These are phyloP conservation scores for Leucosporidium creatinivorum DNA, from an alignment of 768 basidiomycete species.

Conservation along the genomic window DNA sequence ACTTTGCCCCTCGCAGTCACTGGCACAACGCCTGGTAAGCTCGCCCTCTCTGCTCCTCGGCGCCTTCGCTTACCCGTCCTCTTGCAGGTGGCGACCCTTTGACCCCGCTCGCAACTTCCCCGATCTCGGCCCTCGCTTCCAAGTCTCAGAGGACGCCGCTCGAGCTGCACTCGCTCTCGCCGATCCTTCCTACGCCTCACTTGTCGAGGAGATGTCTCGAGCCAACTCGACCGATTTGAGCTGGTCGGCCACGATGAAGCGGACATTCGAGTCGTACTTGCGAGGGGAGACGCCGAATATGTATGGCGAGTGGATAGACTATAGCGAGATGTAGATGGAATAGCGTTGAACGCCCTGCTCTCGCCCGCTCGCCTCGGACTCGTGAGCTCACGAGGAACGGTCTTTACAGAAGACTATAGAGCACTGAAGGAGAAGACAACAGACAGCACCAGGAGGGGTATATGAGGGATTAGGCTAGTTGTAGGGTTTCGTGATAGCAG, in stretches of 20 bases:
- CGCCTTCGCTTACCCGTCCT: no score
- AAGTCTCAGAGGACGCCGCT: conserved; percentile 62
- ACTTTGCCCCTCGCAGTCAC: conserved; percentile 45
- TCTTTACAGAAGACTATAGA: not conserved
- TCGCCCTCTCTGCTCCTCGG: not conserved
- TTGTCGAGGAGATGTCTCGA: not conserved
- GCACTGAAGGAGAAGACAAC: not conserved
- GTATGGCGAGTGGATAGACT: conserved; percentile 40
- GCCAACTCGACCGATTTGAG: conserved; percentile 52
- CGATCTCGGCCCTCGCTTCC: conserved; percentile 75
- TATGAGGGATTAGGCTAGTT: not conserved
- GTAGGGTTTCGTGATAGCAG: not conserved
- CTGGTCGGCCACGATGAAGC: conserved; percentile 90
- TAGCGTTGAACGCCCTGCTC: no score
- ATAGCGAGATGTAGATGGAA: not conserved
- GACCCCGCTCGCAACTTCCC: conserved; percentile 92
- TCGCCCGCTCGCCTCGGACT: not conserved
- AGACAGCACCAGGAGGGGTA: not conserved
- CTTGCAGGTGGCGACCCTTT: conserved; percentile 84
- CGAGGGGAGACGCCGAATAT: conserved; percentile 87
- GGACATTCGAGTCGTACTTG: conserved; percentile 88
- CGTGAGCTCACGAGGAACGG: not conserved
- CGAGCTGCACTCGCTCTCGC: conserved; percentile 42
- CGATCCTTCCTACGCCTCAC: conserved; percentile 6
- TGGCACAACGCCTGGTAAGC: conserved; percentile 84